Evolutionary conservation across 192 early-diverging fungal species (phyloP), one percentile per base, ranked within the genome.

Genomic region (Globomyces pollinis-pini): DNA sequence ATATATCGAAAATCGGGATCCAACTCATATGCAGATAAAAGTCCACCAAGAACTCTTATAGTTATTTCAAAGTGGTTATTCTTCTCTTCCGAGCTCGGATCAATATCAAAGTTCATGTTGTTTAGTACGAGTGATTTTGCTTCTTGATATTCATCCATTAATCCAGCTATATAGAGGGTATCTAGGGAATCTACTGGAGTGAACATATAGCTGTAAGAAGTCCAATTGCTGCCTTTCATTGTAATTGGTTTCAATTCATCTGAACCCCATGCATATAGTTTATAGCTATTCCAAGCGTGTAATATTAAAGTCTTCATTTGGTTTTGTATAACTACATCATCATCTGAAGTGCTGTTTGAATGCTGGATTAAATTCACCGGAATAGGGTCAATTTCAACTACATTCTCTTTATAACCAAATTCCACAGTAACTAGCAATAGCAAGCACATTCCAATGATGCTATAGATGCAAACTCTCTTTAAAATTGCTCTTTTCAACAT

Each of bases 121-220:
- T 64, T 13, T 20, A 76, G 68, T 1, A 91, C 81, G 63, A 83
- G 83, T 0, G 87, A 62, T 57, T 83, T 75, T 0, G 88, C 89
- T 42, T 81, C 66, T 21, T 81, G 62, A 69, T 91, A 97, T 39
- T 94, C 88, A 16, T 83, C 73, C 31, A 76, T 70, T 4, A 97
- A 75, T 21, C 74, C 88, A 89, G 93, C 89, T 41, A 97, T 83
- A 34, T 80, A 80, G 29, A 94, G 72, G 0, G 92, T 93, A 61
- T 97, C 94, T 24, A 97, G 70, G 1, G 86, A 69, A 64, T 97
- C 94, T 47, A 94, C 75, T 34, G 92, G 84, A 1, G 91, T 91
- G 42, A 59, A 63, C 38, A 66, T 63, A 16, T 71, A 41, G 4
- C 38, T 36, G 2, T 20, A 13, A 51, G 73, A 68, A 9, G 11